Evolutionary conservation across 2,329 filamentous ascomycete genomes (phyloP).

Genomic region (Aspergillus sp.): DNA sequence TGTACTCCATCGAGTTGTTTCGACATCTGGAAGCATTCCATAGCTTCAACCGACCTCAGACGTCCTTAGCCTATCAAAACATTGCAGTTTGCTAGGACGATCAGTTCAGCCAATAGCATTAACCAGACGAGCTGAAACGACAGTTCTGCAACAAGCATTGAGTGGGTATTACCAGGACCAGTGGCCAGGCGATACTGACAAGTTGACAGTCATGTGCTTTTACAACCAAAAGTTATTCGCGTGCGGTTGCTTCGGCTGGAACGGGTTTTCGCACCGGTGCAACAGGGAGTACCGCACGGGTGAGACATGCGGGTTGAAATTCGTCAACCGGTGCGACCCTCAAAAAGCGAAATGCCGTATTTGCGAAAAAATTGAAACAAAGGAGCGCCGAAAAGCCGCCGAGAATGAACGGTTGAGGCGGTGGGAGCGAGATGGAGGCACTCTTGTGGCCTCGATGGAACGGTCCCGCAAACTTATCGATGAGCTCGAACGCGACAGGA

Average conservation of each 20-base stretch:
- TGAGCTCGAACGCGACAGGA: constrained; percentile 60
- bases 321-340: constrained; percentile 65
- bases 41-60: constrained; percentile 14
- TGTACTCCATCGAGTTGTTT: constrained; percentile 14
- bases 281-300: constrained; percentile 90
- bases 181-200: constrained; percentile 18
- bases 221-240: constrained; percentile 80
- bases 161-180: constrained; percentile 24
- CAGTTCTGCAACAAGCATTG: constrained; percentile 15
- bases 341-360: constrained; percentile 63
- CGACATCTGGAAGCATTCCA: constrained; percentile 11
- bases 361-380: constrained; percentile 83
- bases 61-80: constrained; percentile 26
- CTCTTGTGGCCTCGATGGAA: constrained; percentile 50
- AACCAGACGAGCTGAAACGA: constrained; percentile 25
- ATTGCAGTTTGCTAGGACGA: constrained; percentile 16
- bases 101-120: constrained; percentile 23
- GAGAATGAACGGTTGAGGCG: constrained; percentile 65
- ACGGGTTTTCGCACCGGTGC: constrained; percentile 85
- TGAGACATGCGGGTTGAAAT: constrained; percentile 90
- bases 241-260: constrained; percentile 93
- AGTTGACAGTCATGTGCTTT: constrained; percentile 68
- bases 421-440: constrained; percentile 63
- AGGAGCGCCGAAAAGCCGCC: constrained; percentile 63
- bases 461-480: constrained; percentile 65